These are phyloP conservation scores for Thielaviopsis populi DNA, from an alignment of 2,329 filamentous ascomycete species.

Conservation along the genomic window DNA sequence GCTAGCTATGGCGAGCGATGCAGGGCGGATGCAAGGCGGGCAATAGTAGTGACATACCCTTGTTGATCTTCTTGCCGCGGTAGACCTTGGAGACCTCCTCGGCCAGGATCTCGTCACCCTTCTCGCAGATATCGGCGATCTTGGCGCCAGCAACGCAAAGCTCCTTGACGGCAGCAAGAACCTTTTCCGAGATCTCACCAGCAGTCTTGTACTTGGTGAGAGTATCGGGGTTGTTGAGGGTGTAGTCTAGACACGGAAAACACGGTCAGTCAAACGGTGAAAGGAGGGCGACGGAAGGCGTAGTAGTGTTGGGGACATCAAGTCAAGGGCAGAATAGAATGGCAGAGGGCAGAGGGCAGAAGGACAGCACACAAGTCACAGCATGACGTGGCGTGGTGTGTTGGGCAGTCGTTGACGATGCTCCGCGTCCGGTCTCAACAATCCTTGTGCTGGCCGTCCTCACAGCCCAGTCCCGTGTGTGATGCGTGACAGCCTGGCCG, in stretches of 20 bases:
- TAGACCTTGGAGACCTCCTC: constrained; percentile 93
- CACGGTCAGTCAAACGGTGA: not conserved
- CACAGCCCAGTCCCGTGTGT: not conserved
- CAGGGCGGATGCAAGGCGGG: too few relatives aligned
- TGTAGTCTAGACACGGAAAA: constrained; percentile 50
- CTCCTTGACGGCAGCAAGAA: constrained; percentile 67
- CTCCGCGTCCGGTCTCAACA: not conserved
- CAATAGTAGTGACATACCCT: constrained; percentile 49
- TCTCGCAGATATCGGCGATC: constrained; percentile 86
- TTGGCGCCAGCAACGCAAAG: constrained; percentile 72
- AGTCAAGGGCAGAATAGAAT: too few relatives aligned
- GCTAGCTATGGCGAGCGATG: not conserved
- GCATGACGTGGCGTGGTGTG: not conserved
- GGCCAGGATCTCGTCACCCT: constrained; percentile 86
- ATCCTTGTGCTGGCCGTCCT: too few relatives aligned
- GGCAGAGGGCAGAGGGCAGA: too few relatives aligned
- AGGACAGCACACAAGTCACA: not conserved
- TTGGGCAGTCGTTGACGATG: not conserved
- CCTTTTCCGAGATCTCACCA: constrained; percentile 87
- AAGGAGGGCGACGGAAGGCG: not conserved
- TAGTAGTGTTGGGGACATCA: too few relatives aligned
- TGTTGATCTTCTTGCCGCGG: constrained; percentile 92
- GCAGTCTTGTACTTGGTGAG: constrained; percentile 99
- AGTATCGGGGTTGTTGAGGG: constrained; percentile 81
- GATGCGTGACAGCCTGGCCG: not conserved